phyloP scores from a whole-genome alignment of 2,329 filamentous ascomycete genomes.

The Penicillium sp. region DNA sequence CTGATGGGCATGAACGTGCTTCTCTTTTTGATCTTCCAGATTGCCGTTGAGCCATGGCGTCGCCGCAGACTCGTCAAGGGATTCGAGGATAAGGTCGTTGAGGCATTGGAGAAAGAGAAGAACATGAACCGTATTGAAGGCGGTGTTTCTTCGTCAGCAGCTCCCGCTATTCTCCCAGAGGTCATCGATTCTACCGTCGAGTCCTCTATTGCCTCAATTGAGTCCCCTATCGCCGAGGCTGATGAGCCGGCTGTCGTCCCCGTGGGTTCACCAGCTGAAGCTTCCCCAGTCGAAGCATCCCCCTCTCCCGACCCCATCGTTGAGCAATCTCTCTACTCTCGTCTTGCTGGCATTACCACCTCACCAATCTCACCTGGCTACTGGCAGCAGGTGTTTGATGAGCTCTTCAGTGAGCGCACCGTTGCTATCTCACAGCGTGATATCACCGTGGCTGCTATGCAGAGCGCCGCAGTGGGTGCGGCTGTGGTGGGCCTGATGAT shows the following conservation, averaged over 20 bases:
- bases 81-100: slow-evolving; percentile 77
- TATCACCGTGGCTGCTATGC: slow-evolving; percentile 70
- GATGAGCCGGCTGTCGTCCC: slow-evolving; percentile 6
- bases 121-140: slow-evolving; percentile 33
- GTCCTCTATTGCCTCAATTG: slow-evolving; percentile 11
- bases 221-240: slow-evolving; percentile 10
- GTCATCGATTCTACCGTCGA: slow-evolving; percentile 23
- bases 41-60: slow-evolving; percentile 92
- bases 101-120: slow-evolving; percentile 72
- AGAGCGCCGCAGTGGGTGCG: slow-evolving; percentile 71
- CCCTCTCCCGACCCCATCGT: slow-evolving; percentile 2
- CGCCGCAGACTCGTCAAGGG: slow-evolving; percentile 79
- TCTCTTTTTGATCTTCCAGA: slow-evolving; percentile 82
- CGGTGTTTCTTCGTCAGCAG: slow-evolving; percentile 10
- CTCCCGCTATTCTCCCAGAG: slow-evolving; percentile 18
- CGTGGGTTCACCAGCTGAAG: slow-evolving; percentile 10
- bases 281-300: slow-evolving; percentile 9
- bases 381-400: slow-evolving; percentile 59
- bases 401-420: slow-evolving; percentile 70
- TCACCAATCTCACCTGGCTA: slow-evolving; percentile 42
- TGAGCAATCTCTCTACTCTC: slow-evolving; percentile 32
- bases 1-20: slow-evolving; percentile 96
- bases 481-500: slow-evolving; percentile 61
- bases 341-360: slow-evolving; percentile 31
- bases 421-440: slow-evolving; percentile 72